A percentile compares a stretch with the other conserved stretches of the same genome.
phyloP scores from a whole-genome alignment of 1,284 basidiomycete species.

The Leucoagaricus sp. region DNA sequence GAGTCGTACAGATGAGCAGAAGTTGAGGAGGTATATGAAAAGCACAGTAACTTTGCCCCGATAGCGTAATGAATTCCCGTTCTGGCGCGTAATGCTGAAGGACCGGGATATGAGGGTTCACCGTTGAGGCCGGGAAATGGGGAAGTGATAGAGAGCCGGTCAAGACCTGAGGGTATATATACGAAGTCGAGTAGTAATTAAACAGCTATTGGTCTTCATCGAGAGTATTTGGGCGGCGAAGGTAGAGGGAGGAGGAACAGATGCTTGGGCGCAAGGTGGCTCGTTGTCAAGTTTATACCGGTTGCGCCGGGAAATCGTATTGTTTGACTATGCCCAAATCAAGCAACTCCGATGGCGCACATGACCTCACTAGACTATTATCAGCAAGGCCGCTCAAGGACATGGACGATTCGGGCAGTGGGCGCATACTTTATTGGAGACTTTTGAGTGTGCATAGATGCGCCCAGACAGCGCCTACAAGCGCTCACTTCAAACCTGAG shows the following conservation, averaged over 20 bases:
- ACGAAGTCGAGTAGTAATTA: not conserved
- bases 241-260: conserved; percentile 21
- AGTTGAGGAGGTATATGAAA: not conserved
- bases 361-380: conserved; percentile 14
- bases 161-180: conserved; percentile 7
- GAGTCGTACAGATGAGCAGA: not conserved
- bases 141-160: not conserved
- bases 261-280: conserved; percentile 29
- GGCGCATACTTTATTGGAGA: conserved; percentile 18
- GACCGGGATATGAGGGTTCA: conserved; percentile 8
- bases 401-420: conserved; percentile 17
- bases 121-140: conserved; percentile 9
- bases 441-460: conserved; percentile 9
- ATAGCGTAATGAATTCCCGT: conserved; percentile 11
- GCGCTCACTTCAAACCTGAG: not conserved
- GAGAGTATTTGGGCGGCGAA: conserved; percentile 18
- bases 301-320: conserved; percentile 31
- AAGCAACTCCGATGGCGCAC: conserved; percentile 16
- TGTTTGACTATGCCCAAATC: conserved; percentile 15
- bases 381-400: conserved; percentile 15
- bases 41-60: not conserved
- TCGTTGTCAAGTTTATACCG: conserved; percentile 35
- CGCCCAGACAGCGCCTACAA: conserved; percentile 13
- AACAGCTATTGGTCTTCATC: conserved; percentile 5
- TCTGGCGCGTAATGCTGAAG: not conserved